Percentiles rank a stretch among this genome's conserved stretches.
Conservation (phyloP, 352 stramenopile species). For the Pythium sukuiense region DNA sequence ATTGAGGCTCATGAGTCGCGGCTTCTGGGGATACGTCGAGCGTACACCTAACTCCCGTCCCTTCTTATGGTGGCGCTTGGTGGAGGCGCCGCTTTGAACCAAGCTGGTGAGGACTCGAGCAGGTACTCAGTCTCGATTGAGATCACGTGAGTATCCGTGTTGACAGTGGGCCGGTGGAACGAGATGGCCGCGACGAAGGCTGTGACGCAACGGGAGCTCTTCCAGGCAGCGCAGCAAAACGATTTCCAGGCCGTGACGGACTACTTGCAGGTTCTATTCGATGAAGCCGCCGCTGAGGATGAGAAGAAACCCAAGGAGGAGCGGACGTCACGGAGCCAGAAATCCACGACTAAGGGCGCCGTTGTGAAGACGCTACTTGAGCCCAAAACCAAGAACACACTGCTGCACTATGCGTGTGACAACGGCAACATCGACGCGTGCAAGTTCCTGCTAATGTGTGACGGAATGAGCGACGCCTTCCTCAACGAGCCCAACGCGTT, state of each 20-base stretch:
- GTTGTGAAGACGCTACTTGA: constrained; percentile 52
- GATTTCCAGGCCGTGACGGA: constrained; percentile 61
- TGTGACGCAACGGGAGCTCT: constrained; percentile 61
- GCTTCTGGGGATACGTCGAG: constrained; percentile 17
- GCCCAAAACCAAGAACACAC: constrained; percentile 65
- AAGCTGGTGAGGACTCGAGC: background rate
- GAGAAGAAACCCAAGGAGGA: constrained; percentile 9
- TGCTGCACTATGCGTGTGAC: constrained; percentile 80
- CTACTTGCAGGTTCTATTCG: constrained; percentile 55
- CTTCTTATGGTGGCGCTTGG: background rate
- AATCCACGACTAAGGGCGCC: constrained; percentile 8
- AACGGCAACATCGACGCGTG: constrained; percentile 83
- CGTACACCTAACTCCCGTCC: background rate
- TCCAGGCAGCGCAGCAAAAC: constrained; percentile 65
- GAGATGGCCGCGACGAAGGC: constrained; percentile 15
- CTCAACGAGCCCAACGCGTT: constrained; percentile 79
- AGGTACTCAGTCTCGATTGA: constrained; percentile 5
- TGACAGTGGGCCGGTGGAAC: background rate
- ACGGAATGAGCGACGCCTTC: constrained; percentile 53
- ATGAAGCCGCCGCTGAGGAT: constrained; percentile 28
- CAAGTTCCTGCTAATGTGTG: constrained; percentile 78
- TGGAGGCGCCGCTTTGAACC: constrained; percentile 1
- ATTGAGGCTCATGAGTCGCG: constrained; percentile 21
- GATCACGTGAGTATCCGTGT: constrained; percentile 1
- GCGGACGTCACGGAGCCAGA: background rate